Base-by-base conservation (phyloP, 75 land plant species). In the Ceratopteris richardii region DNA sequence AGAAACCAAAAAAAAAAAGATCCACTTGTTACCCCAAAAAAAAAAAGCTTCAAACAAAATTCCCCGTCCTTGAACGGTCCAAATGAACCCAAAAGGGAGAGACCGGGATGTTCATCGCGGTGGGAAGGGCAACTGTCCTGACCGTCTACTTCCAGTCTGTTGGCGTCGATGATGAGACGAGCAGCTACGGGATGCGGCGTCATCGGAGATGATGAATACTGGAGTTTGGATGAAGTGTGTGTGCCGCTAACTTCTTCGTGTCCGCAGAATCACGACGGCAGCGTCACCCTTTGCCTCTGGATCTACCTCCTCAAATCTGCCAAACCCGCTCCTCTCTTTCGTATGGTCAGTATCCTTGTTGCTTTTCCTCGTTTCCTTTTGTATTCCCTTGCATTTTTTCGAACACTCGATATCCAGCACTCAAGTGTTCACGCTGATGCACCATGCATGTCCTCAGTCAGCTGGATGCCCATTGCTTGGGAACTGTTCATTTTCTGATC, bases 211-310 rank as follows among this genome's bases (percentile, higher is more conserved):
- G 75, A 72, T 11, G 75, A 72, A 17, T 72, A 72, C 31, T 44
- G 63, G 23, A 19, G 66, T 21, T 16, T 72, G 40, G 70, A 72
- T 16, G 44, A 72, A 16, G 25, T 72, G 33, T 58, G 19, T 7
- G 23, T 72, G 62, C 48, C 56, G 22, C 57, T 72, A 5, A 2
- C 50, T 14, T 46, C 50, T 46, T 4, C 50, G 12, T 46, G 13
- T 17, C 48, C 51, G 5, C 46, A 31, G 26, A 57, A 65, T 24
- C 29, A 7, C 33, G 27, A 27, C 26, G 74, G 57, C 21, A 65
- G 52, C 30, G 84, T 80, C 61, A 59, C 75, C 24, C 56, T 87
- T 30, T 84, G 88, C 66, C 66, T 87, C 27, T 87, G 92, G 92
- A 64, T 87, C 61, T 84, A 87, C 54, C 68, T 86, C 30, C 46